Evolutionary conservation across 1,139 yeast species (phyloP), one percentile per base, ranked within the genome.

Genomic region (Pichia sp.): DNA sequence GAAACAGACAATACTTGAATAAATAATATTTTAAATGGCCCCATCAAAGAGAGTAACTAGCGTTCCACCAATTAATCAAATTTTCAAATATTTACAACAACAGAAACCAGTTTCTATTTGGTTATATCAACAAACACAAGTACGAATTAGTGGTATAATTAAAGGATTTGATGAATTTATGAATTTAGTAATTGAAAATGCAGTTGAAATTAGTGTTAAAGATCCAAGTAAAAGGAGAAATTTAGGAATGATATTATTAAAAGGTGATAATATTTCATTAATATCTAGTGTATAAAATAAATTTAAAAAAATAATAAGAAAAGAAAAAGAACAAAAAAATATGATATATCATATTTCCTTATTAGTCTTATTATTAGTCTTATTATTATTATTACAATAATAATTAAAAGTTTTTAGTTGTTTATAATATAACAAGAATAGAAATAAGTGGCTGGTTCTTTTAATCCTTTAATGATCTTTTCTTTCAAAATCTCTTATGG

Each of bases 141-240:
- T 76, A 55, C 72, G 95, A 51, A 77, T 94, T 28, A 89, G 85
- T 55, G 98, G 98, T 1, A 78, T 75, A 53, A 82, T 92, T 40
- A 71, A 78, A 56, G 99, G 99, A 1, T 92, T 94, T 64, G 99
- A 94, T 63, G 98, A 94, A 67, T 92, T 89, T 59, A 92, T 94
- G 98, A 94, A 94, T 59, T 67, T 94, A 20, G 97, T 90, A n/a
- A 68, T 94, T 12, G 96, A 87, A 49, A 92, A 89, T 47, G 96
- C 97, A 0, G 73, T 75, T 20, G 96, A 92, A 68, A 84, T 57
- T 59, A 73, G 53, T 62, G 63, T 45, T 44, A 61, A 56, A n/a
- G 62, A 73, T 46, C 76, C 79, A n/a, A 54, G 67, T 44, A 67
- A 59, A 54, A 48, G 46, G 30, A 62, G 73, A 16, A 56, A 59